Evolutionary conservation across 805 yeast species (phyloP), one percentile per base, ranked within the genome.

Genomic region (Torulaspora franciscae): DNA sequence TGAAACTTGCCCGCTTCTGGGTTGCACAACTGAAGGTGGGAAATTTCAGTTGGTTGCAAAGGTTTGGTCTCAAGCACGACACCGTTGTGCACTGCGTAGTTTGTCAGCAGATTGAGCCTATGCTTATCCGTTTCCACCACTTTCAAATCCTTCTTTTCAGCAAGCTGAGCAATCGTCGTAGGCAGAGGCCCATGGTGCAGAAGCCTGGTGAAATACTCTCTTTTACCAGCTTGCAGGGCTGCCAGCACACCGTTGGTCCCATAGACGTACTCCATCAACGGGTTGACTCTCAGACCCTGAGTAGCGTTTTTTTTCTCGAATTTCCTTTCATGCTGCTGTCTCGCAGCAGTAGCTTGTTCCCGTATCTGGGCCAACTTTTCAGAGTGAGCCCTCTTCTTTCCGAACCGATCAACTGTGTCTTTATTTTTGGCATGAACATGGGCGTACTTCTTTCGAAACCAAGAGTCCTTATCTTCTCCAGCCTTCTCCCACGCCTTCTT

Each of bases 81-180:
- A 13, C 91, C 91, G 62, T 89, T 88, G 66, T 88, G 95, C 9
- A 85, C 86, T 6, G 81, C 90, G 54, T 80, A 76, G 24, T 75
- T 70, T 19, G 88, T 73, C 54, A 85, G 60, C 6, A 69, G 59
- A 55, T 85, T 82, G 53, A 88, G 64, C 25, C 77, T 80, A 51
- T 77, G 77, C 51, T 64, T 62, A 32, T 57, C 58, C 9, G 54
- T 50, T 32, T 39, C 49, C 27, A 51, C 57, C 17, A 43, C 51
- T 56, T 46, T 45, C 34, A 56, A 48, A 43, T 55, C 52, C 42
- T 42, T 47, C 23, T 70, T 66, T 32, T 70, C 63, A 2, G 85
- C 83, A 29, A 78, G 58, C 14, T 57, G 55, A 14, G 74, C 50
- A 17, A 89, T 71, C 30, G 74, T 73, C 9, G 46, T 62, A 49